Base-by-base conservation (phyloP, 176 grass and related monocot species). In the Rhynchospora breviuscula region DNA sequence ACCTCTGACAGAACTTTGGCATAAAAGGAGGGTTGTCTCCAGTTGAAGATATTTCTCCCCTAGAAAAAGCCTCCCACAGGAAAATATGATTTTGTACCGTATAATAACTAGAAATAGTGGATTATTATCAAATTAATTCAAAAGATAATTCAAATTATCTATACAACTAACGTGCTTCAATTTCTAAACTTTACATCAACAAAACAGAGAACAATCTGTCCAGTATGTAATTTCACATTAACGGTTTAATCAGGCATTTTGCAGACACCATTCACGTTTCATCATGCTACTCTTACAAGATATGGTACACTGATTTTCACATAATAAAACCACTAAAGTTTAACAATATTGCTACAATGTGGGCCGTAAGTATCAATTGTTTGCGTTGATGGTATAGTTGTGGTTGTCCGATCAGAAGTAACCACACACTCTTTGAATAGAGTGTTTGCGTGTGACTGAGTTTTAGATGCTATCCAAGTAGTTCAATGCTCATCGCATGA, bases 161-260 rank as follows among this genome's bases (percentile, higher is more conserved):
- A 51, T 48, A 51, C 43, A 74, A 17, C 15, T 75, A 48, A 76
- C 48, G 23, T 76, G 48, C 22, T 54, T 76, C 72, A 76, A 22
- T 76, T 76, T 76, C 48, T 76, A 54, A 76, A 76, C 70, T 74
- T 74, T 74, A 46, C 68, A 75, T 12, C 72, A 76, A 76, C 13
- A 22, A 6, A 2, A 53, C 72, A 76, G 15, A 51, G 15, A 26
- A 76, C 22, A 56, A 10, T 54, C 49, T 76, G 72, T 76, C 35
- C 46, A 76, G 19, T 54, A 25, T 48, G 1, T 54, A 31, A 76
- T 76, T 76, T 54, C 47, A 54, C 22, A 54, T 54, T 76, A 76
- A 74, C 70, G 46, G 70, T 51, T 22, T 74, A 23, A 25, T 74
- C 49, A 52, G 43, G 46, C 45, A 72, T 48, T 72, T 72, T 72